phyloP scores from a whole-genome alignment of 1,284 basidiomycete genomes.

The Microbotryum silenes-acaulis region DNA sequence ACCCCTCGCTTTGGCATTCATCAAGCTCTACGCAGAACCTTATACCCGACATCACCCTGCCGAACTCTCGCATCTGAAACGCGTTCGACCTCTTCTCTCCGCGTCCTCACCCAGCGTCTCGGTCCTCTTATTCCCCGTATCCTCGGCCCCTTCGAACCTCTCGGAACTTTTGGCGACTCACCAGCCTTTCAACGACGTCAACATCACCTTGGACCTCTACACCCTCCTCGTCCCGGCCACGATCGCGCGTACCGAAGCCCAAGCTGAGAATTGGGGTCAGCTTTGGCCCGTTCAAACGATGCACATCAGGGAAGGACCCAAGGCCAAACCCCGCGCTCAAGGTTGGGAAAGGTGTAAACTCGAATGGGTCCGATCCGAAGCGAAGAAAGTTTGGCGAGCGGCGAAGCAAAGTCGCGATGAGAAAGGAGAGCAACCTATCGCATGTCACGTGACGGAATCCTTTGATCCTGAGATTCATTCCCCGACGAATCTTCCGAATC shows the following conservation, averaged over 20 bases:
- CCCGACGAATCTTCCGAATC: constrained; percentile 11
- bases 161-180: constrained; percentile 32
- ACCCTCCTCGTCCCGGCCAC: constrained; percentile 57
- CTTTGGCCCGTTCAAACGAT: constrained; percentile 73
- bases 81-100: constrained; percentile 48
- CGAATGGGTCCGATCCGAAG: constrained; percentile 58
- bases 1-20: constrained; percentile 24
- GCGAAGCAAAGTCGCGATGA: constrained; percentile 47
- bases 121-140: constrained; percentile 37
- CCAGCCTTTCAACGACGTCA: not conserved
- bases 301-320: constrained; percentile 61
- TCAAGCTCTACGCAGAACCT: constrained; percentile 16
- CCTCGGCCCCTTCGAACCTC: constrained; percentile 28
- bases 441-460: constrained; percentile 61
- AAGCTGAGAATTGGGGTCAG: constrained; percentile 48
- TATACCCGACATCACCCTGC: constrained; percentile 33
- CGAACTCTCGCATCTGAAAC: constrained; percentile 64
- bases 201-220: constrained; percentile 2
- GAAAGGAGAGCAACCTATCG: constrained; percentile 65
- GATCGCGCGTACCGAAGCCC: constrained; percentile 61
- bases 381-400: constrained; percentile 60
- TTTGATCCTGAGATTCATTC: constrained; percentile 46
- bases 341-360: constrained; percentile 43
- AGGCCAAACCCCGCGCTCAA: constrained; percentile 33
- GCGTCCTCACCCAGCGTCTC: constrained; percentile 9